Conservation (phyloP, 371 early-diverging fungal species). For the Mortierella sp. region DNA sequence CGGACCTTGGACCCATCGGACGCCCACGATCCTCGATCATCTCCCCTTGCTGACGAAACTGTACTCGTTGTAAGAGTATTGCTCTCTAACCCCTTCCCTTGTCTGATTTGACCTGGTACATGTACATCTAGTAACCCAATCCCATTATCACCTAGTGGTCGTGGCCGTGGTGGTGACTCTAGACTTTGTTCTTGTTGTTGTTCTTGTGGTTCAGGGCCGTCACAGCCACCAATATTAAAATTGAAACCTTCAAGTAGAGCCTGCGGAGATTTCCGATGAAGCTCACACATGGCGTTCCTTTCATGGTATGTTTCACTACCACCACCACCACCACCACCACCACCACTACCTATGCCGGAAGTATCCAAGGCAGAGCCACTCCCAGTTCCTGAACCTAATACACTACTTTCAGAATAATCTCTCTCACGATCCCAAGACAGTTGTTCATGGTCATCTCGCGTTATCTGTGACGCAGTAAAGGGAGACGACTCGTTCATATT, state of each 20-base stretch:
- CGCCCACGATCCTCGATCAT: constrained; percentile 1
- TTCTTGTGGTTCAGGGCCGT: neutral
- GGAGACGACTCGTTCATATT: neutral
- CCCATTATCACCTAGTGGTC: neutral
- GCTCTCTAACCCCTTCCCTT: neutral
- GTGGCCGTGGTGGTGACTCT: neutral
- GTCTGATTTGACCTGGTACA: no score
- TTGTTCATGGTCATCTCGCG: neutral
- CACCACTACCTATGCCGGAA: no score
- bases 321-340: no score
- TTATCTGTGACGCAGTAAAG: neutral
- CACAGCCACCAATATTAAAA: no score
- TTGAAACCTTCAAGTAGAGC: neutral
- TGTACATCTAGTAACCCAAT: neutral
- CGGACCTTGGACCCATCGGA: neutral
- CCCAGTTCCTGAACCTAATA: neutral
- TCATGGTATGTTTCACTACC: neutral
- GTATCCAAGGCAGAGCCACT: neutral
- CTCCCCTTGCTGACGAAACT: neutral
- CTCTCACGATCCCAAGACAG: neutral
- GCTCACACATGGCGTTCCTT: neutral
- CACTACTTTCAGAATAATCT: neutral
- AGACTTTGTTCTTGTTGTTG: neutral
- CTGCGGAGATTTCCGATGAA: neutral
- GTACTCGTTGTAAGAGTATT: neutral